Percentiles rank a stretch among this genome's conserved stretches.
Conservation (phyloP, 331 rosid genomes). For the Phaseolus coccineus region DNA sequence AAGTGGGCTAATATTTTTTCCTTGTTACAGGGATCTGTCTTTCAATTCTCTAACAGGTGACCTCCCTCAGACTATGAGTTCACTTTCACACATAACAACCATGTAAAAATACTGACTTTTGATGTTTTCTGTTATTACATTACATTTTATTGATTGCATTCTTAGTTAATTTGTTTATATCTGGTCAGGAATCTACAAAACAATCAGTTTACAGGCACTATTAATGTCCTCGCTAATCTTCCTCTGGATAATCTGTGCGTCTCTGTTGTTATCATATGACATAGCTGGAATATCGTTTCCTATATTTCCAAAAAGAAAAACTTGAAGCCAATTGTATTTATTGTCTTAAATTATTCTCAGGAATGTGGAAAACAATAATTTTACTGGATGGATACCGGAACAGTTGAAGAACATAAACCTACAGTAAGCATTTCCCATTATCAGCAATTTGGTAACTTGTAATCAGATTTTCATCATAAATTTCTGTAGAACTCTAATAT, state of each 20-base stretch:
- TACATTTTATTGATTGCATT: slow-evolving; percentile 44
- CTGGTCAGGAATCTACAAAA: slow-evolving; percentile 77
- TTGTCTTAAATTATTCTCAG: slow-evolving; percentile 57
- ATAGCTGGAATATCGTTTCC: slow-evolving; percentile 26
- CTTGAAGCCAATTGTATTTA: slow-evolving; percentile 36
- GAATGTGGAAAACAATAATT: slow-evolving; percentile 85
- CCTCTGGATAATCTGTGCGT: slow-evolving; percentile 81
- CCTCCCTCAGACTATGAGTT: slow-evolving; percentile 89
- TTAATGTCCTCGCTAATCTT: slow-evolving; percentile 83
- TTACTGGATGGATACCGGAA: slow-evolving; percentile 93
- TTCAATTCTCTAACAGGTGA: slow-evolving; percentile 73
- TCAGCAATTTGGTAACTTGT: slow-evolving; percentile 38
- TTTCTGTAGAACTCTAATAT: slow-evolving; percentile 41
- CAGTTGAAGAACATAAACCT: slow-evolving; percentile 71
- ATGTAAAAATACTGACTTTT: slow-evolving; percentile 61
- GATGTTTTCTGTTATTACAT: slow-evolving; percentile 30
- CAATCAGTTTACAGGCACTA: slow-evolving; percentile 88
- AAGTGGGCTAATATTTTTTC: slow-evolving; percentile 41
- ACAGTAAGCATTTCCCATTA: slow-evolving; percentile 61
- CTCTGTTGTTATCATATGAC: slow-evolving; percentile 34
- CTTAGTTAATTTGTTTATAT: slow-evolving; percentile 42
- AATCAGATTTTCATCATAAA: slow-evolving; percentile 34
- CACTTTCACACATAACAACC: slow-evolving; percentile 70
- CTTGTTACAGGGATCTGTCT: slow-evolving; percentile 83
- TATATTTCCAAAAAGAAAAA: slow-evolving; percentile 38